phyloP scores from a whole-genome alignment of 768 basidiomycete species.

The Termitomyces sp. region DNA sequence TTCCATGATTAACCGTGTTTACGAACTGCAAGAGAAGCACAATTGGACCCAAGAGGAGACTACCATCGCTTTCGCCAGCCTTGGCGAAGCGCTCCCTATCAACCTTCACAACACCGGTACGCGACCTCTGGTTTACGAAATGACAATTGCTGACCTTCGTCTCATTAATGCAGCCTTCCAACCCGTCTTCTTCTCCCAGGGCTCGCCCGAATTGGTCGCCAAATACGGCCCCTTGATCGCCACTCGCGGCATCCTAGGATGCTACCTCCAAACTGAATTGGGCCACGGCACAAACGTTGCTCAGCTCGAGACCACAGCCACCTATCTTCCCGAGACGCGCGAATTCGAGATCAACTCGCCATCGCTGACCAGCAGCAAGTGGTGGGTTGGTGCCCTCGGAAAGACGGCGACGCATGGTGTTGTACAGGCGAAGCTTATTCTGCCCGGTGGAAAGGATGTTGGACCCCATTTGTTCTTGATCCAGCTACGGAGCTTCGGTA shows the following conservation, averaged over 20 bases:
- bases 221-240: slow-evolving; percentile 45
- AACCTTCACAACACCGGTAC: slow-evolving; percentile 29
- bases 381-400: slow-evolving; percentile 76
- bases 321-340: slow-evolving; percentile 56
- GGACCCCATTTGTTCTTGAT: slow-evolving; percentile 77
- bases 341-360: slow-evolving; percentile 78
- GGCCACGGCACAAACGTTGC: slow-evolving; percentile 73
- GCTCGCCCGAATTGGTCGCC: slow-evolving; percentile 42
- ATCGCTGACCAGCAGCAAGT: slow-evolving; percentile 68
- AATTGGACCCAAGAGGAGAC: slow-evolving; percentile 48
- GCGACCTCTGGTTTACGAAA: slow-evolving; percentile 5
- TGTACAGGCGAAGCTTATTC: slow-evolving; percentile 68
- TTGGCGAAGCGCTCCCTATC: slow-evolving; percentile 53
- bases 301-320: slow-evolving; percentile 69
- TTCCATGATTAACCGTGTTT: slow-evolving; percentile 46
- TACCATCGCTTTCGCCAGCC: slow-evolving; percentile 34
- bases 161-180: slow-evolving; percentile 42
- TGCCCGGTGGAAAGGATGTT: slow-evolving; percentile 51
- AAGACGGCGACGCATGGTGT: slow-evolving; percentile 72
- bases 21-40: slow-evolving; percentile 50
- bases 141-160: slow-evolving; percentile 9
- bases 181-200: slow-evolving; percentile 63
- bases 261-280: slow-evolving; percentile 74
- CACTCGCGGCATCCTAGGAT: slow-evolving; percentile 58
- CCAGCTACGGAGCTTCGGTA: slow-evolving; percentile 60